phyloP scores from a whole-genome alignment of 106 monocot species.

The Dioscorea zingiberensis region DNA sequence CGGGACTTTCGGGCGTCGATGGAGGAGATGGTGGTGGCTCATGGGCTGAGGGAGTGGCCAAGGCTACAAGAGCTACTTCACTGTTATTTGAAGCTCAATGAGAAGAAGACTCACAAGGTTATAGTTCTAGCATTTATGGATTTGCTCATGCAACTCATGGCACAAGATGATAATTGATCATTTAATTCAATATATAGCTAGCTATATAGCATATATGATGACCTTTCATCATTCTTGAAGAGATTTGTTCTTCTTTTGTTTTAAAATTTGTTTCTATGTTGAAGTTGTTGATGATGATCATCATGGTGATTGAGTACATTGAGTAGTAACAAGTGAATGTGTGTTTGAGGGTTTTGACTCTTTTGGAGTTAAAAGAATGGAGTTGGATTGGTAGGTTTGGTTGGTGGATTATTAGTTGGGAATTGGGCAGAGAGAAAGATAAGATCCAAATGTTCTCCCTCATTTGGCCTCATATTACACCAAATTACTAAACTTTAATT shows the following conservation, averaged over 20 bases:
- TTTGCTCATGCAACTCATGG: conserved; percentile 22
- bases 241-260: background rate
- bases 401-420: conserved; percentile 2
- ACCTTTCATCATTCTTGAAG: background rate
- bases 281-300: background rate
- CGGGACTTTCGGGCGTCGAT: conserved; percentile 48
- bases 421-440: too few relatives aligned
- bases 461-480: too few relatives aligned
- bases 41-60: conserved; percentile 31
- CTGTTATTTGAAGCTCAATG: conserved; percentile 51
- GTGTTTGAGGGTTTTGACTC: too few relatives aligned
- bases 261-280: background rate
- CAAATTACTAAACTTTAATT: too few relatives aligned
- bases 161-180: conserved; percentile 1
- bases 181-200: too few relatives aligned
- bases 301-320: too few relatives aligned
- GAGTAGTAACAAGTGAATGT: too few relatives aligned
- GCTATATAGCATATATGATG: too few relatives aligned
- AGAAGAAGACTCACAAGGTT: conserved; percentile 29
- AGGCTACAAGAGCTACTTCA: conserved; percentile 40
- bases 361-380: too few relatives aligned
- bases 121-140: conserved; percentile 56
- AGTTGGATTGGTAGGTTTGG: background rate
- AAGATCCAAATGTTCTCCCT: too few relatives aligned
- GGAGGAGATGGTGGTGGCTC: conserved; percentile 65